Conservation (phyloP, 202 grass and related monocot genomes). For the Eragrostis tef region DNA sequence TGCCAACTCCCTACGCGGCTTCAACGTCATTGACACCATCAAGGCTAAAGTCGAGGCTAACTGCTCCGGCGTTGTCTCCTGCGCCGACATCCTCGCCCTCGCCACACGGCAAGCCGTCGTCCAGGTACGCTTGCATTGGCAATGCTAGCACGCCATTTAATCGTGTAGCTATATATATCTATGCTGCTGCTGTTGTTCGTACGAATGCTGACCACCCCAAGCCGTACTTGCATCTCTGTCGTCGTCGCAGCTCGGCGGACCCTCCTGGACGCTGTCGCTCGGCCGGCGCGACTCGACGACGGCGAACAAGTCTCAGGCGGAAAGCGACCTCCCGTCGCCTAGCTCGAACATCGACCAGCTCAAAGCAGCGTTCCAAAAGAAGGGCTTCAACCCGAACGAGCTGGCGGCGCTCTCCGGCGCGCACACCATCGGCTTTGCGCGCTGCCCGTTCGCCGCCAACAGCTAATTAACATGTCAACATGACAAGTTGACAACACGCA, state of each 20-base stretch:
- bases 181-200: no score
- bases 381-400: slow-evolving; percentile 34
- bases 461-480: no score
- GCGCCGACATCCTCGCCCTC: slow-evolving; percentile 72
- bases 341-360: slow-evolving; percentile 20
- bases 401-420: background rate
- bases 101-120: slow-evolving; percentile 44
- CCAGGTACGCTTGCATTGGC: background rate
- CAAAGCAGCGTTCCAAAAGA: slow-evolving; percentile 32
- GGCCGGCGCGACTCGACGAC: slow-evolving; percentile 65
- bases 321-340: slow-evolving; percentile 47
- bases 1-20: slow-evolving; percentile 37
- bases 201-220: background rate
- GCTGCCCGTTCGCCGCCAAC: no score
- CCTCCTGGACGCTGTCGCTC: slow-evolving; percentile 49
- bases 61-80: slow-evolving; percentile 62
- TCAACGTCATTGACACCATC: slow-evolving; percentile 53
- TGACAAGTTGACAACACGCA: no score
- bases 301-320: slow-evolving; percentile 41
- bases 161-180: no score
- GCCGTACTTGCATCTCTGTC: background rate
- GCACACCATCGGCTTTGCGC: background rate
- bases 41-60: slow-evolving; percentile 35
- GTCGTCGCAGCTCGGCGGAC: slow-evolving; percentile 52
- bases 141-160: background rate